These are phyloP conservation scores for Circinella umbellata DNA, from an alignment of 371 early-diverging fungal genomes.

Conservation along the genomic window DNA sequence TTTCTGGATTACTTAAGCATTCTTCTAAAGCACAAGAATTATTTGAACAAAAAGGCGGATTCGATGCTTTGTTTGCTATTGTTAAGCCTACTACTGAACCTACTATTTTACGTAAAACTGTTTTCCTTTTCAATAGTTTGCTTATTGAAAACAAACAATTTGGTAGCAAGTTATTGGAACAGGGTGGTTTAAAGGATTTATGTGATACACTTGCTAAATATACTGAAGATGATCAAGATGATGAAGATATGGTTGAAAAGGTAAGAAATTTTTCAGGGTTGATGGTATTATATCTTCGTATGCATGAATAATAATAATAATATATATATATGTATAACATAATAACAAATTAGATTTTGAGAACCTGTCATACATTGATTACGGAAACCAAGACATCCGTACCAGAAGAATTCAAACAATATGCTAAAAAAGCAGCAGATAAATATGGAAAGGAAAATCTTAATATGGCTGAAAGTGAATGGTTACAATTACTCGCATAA, in stretches of 20 bases:
- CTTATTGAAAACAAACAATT: conserved; percentile 54
- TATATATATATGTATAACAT: too few relatives aligned
- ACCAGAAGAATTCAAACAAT: conserved; percentile 33
- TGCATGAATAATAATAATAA: too few relatives aligned
- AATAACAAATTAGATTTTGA: conserved; percentile 26
- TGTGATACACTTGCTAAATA: conserved; percentile 42
- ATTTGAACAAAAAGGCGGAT: conserved; percentile 62
- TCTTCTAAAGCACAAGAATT: conserved; percentile 64
- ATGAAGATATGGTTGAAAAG: conserved; percentile 77
- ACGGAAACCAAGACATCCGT: conserved; percentile 27
- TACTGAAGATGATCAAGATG: conserved; percentile 44
- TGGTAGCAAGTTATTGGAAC: conserved; percentile 28
- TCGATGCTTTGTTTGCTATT: conserved; percentile 48
- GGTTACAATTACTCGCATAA: conserved; percentile 36
- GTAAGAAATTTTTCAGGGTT: conserved; percentile 22
- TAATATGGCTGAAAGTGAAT: conserved; percentile 48
- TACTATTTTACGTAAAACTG: conserved; percentile 57
- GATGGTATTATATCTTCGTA: too few relatives aligned
- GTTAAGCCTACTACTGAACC: conserved; percentile 51
- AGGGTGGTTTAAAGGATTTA: conserved; percentile 47
- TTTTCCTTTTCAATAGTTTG: conserved; percentile 68
- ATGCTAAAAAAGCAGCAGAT: conserved; percentile 40
- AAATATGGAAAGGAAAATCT: conserved; percentile 47
- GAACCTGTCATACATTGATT: conserved; percentile 41
- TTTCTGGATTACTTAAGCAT: conserved; percentile 79